These are phyloP conservation scores for Glomus cerebriforme DNA, from an alignment of 192 early-diverging fungal genomes.

Conservation along the genomic window DNA sequence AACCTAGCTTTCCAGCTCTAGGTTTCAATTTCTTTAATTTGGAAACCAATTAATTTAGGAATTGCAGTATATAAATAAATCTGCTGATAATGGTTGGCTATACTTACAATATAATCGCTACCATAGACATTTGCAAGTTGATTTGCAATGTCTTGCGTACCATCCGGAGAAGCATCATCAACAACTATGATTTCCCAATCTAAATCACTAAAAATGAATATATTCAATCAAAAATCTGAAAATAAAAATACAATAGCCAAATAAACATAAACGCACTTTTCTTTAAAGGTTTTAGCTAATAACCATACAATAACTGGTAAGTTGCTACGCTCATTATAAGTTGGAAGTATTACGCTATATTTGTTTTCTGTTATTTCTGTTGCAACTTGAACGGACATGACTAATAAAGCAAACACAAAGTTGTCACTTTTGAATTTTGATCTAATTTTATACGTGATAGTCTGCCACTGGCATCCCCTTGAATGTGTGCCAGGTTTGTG, in stretches of 20 bases:
- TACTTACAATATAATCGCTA: slow-evolving; percentile 78
- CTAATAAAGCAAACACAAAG: too few relatives aligned
- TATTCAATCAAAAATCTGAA: background rate
- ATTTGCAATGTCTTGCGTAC: slow-evolving; percentile 91
- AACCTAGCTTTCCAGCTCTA: slow-evolving; percentile 92
- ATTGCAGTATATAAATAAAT: background rate
- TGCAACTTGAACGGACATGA: background rate
- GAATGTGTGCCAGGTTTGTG: too few relatives aligned
- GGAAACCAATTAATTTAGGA: background rate
- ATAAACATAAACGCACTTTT: slow-evolving; percentile 46
- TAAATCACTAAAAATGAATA: slow-evolving; percentile 59
- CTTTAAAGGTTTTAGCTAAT: slow-evolving; percentile 82
- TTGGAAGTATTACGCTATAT: slow-evolving; percentile 95
- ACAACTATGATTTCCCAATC: slow-evolving; percentile 98
- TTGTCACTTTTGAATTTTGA: too few relatives aligned
- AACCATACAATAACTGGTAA: slow-evolving; percentile 95
- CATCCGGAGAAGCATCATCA: slow-evolving; percentile 95
- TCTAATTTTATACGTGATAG: too few relatives aligned
- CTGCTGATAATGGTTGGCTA: background rate
- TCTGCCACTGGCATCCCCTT: too few relatives aligned
- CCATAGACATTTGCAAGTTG: slow-evolving; percentile 87
- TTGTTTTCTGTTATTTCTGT: slow-evolving; percentile 44
- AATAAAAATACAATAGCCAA: background rate
- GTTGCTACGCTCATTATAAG: slow-evolving; percentile 98
- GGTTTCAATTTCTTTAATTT: slow-evolving; percentile 75